Conservation (phyloP, 345 rosid species). For the Eucalyptus sideroxylon region DNA sequence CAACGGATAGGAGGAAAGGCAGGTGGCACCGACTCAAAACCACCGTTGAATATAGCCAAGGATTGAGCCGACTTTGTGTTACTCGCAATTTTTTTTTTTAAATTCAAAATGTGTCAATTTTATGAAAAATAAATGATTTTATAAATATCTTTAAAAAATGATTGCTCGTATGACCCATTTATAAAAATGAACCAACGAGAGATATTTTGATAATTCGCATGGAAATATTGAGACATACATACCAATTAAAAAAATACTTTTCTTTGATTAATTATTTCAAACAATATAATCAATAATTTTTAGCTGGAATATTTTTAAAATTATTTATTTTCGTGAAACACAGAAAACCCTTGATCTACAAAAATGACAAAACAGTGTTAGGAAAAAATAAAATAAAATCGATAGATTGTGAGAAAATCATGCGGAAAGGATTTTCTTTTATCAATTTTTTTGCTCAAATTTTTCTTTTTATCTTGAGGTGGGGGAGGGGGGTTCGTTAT, state of each 20-base stretch:
- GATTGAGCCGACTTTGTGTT: not conserved
- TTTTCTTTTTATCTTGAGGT: not conserved
- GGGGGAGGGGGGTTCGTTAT: not conserved
- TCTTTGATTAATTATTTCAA: no score
- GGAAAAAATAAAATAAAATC: no score
- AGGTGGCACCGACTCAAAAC: not conserved
- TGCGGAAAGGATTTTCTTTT: not conserved
- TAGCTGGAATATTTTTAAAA: not conserved
- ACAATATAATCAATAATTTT: accelerated
- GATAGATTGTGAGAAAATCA: not conserved
- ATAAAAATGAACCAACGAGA: no score
- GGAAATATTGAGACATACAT: no score
- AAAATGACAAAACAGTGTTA: no score
- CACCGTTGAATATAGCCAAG: not conserved
- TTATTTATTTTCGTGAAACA: not conserved
- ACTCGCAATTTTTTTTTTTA: no score
- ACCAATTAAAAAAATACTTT: no score
- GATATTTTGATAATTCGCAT: accelerated
- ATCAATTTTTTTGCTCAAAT: no score
- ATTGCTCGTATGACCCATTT: accelerated
- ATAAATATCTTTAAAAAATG: no score
- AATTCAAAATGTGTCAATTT: no score
- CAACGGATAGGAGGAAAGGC: not conserved
- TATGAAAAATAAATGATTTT: no score
- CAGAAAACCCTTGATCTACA: not conserved